phyloP scores from a whole-genome alignment of 345 rosid species.

The Excoecaria agallocha region DNA sequence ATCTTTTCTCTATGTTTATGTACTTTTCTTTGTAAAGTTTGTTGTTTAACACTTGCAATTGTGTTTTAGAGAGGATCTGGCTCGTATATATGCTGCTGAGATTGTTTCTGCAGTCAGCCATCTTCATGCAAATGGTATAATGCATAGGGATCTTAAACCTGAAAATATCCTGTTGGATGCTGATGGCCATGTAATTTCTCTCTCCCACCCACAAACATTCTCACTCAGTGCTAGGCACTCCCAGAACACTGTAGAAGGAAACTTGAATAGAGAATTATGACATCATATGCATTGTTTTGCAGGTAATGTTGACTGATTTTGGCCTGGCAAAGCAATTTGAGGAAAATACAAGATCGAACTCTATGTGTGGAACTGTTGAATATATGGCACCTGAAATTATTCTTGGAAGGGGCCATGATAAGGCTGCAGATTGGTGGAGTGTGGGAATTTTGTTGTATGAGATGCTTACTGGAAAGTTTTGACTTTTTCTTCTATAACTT shows the following conservation, averaged over 20 bases:
- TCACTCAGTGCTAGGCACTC: background rate
- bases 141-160: conserved; percentile 98
- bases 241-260: background rate
- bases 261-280: background rate
- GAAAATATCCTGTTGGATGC: conserved; percentile 84
- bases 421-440: conserved; percentile 99
- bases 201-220: conserved; percentile 17
- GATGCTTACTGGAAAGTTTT: conserved; percentile 92
- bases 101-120: conserved; percentile 85
- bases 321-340: conserved; percentile 87
- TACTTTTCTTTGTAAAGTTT: background rate
- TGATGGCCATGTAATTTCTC: conserved; percentile 73
- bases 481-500: background rate
- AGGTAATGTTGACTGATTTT: conserved; percentile 87
- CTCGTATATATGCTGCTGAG: conserved; percentile 87
- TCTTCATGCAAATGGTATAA: conserved; percentile 90
- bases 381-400: conserved; percentile 96
- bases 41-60: conserved; percentile 20
- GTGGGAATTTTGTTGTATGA: conserved; percentile 82
- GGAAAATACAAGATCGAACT: conserved; percentile 82
- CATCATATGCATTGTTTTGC: conserved; percentile 12
- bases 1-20: conserved; percentile 9
- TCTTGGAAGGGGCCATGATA: conserved; percentile 86
- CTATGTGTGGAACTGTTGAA: conserved; percentile 90
- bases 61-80: conserved; percentile 77